phyloP scores from a whole-genome alignment of 2,329 filamentous ascomycete genomes.

The Camillea tinctor region DNA sequence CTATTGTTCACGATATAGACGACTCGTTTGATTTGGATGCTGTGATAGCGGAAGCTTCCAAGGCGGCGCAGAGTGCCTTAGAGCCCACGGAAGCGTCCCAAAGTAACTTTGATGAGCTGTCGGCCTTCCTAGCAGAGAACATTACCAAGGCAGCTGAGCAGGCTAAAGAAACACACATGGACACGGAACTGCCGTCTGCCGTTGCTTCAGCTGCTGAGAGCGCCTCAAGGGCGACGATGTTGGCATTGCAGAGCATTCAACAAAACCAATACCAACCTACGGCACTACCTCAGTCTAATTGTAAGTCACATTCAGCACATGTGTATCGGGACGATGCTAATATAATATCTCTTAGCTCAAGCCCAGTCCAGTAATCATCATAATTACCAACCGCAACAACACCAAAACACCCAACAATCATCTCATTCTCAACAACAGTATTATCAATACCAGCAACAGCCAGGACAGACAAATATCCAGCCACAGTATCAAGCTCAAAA shows the following conservation, averaged over 20 bases:
- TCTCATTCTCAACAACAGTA: slow-evolving; percentile 22
- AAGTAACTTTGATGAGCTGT: slow-evolving; percentile 28
- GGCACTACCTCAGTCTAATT: slow-evolving; percentile 25
- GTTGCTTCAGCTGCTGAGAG: slow-evolving; percentile 32
- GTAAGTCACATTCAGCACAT: slow-evolving; percentile 15
- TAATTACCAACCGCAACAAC: slow-evolving; percentile 21
- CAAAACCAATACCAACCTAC: slow-evolving; percentile 34
- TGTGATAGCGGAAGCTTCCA: slow-evolving; percentile 33
- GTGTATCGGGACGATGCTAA: slow-evolving; percentile 5
- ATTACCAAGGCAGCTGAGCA: slow-evolving; percentile 32
- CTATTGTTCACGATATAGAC: slow-evolving; percentile 19
- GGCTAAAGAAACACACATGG: slow-evolving; percentile 23
- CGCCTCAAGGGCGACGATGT: slow-evolving; percentile 32
- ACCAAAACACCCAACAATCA: slow-evolving; percentile 9
- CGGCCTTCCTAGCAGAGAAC: slow-evolving; percentile 30
- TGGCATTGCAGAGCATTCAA: slow-evolving; percentile 34
- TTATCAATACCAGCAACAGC: slow-evolving; percentile 27
- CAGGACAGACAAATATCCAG: slow-evolving; percentile 12
- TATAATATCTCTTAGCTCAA: slow-evolving; percentile 21
- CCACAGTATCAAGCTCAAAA: slow-evolving; percentile 27
- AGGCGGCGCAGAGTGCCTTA: slow-evolving; percentile 28
- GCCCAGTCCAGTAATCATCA: slow-evolving; percentile 18
- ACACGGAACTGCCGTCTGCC: slow-evolving; percentile 28
- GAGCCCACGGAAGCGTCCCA: slow-evolving; percentile 19
- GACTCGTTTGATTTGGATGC: slow-evolving; percentile 32